Evolutionary conservation across 2,329 filamentous ascomycete genomes (phyloP), one percentile per base, ranked within the genome.

Genomic region (Paraphaeosphaeria minitans): DNA sequence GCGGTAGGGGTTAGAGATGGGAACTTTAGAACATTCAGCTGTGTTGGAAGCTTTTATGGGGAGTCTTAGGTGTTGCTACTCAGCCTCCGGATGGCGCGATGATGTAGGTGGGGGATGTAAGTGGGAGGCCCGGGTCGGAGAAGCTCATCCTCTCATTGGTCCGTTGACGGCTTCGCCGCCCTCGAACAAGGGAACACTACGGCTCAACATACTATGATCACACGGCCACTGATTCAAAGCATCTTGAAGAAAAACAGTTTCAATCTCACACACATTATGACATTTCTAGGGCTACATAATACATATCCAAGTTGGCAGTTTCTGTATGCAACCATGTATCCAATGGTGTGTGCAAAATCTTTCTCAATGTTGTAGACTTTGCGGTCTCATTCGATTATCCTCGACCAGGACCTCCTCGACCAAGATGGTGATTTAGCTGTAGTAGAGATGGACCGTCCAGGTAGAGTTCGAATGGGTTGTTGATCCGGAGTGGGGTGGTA

Each of bases 401-500:
- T 45, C 7, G 14, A 6, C 9, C 42, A 31, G 29, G 29, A 31
- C 29, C 48, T 27, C 49, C 43, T 45, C 16, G 14, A 12, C 14
- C 42, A 27, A 42, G 27, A 50, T 31, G 51, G n/a, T 29, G n/a
- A n/a, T 54, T 51, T 22, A 33, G 14, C 29, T 31, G 27, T 33
- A 43, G n/a, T 39, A 16, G 43, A 29, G 7, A 31, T 7, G 19
- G 24, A 21, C 37, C 47, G 47, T 52, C 47, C 35, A 39, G 19
- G 21, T n/a, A 52, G 16, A 19, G 39, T 35, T 43, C 50, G 37
- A 43, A 43, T 7, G 10, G 24, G 8, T 43, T 55, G 33, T 55
- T 46, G 37, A 16, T 27, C 24, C 19, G 16, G 54, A 59, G 57
- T 59, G 57, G 57, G 57, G 57, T 56, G 53, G 41, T 56, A 12